Evolutionary conservation across 83 land plant species (phyloP), one percentile per base, ranked within the genome.

Genomic region (Diphasiastrum complanatum): DNA sequence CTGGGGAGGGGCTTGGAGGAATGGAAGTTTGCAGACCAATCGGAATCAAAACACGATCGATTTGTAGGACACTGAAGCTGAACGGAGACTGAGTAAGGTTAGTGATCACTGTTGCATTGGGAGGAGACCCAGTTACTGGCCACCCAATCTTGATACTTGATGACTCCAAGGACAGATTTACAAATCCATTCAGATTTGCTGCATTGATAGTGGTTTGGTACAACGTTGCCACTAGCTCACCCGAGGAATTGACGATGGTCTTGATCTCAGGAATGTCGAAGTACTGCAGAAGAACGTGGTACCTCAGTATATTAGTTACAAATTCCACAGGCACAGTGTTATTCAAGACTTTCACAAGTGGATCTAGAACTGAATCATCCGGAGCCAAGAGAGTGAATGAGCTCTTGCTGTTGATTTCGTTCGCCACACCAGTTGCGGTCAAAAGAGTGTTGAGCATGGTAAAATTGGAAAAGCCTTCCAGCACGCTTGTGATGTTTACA

Each of bases 241-340:
- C 97, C 86, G 45, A 79, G 71, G 32, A 91, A 74, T 23, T 87
- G 80, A 45, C 83, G 76, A 63, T 91, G 97, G 83, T 80, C 80
- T 22, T 95, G 89, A 41, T 87, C 61, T 69, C 78, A 65, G 74
- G 86, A 93, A 61, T 80, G 62, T 67, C 79, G 56, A 67, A 49
- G 69, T 64, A 45, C 40, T 47, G 73, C 22, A 64, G 75, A 20
- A 33, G 67, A 26, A 59, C 69, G 34, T 48, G 49, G 40, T 51
- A 54, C 47, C 37, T 31, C 10, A 22, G 32, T 66, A 38, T 68
- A 55, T 67, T 51, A 60, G 73, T 71, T 38, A 34, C 56, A 48
- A 76, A 46, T 8, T 8, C 12, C 43, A 38, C 12, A 14, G 43
- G 43, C 43, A 8, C 43, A 38, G 8, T 38, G 43, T 38, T 14